A percentile compares a stretch with the other conserved stretches of the same genome.
These are phyloP conservation scores for Penicillium sp. DNA, from an alignment of 2,329 filamentous ascomycete species.

Conservation along the genomic window DNA sequence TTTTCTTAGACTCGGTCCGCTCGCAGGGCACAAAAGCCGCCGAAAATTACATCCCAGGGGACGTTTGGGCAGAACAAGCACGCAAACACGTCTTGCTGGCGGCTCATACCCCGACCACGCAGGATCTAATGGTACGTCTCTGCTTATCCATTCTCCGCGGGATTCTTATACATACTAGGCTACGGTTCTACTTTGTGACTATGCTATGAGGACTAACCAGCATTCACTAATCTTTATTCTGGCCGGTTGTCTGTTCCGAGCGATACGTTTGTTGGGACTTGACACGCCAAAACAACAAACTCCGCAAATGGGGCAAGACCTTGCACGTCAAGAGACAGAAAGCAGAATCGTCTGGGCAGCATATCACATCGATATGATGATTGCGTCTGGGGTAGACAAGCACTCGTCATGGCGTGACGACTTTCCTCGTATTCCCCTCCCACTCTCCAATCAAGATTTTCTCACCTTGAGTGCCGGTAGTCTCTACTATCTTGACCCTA, in stretches of 20 bases:
- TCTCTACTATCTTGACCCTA: background rate
- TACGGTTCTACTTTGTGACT: background rate
- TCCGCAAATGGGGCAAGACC: too few species aligned
- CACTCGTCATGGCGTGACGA: background rate
- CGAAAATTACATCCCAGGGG: background rate
- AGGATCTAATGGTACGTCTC: background rate
- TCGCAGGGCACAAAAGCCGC: background rate
- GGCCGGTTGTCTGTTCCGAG: background rate
- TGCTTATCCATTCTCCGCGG: too few species aligned
- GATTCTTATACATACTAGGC: background rate
- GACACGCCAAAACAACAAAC: background rate
- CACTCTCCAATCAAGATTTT: background rate
- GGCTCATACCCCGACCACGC: background rate
- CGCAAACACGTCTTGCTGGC: background rate
- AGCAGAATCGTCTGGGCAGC: background rate
- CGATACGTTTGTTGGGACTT: background rate
- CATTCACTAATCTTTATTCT: background rate
- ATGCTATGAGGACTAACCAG: background rate
- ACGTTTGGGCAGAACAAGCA: background rate
- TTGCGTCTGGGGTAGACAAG: background rate
- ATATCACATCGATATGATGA: background rate
- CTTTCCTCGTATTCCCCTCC: background rate
- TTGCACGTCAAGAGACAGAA: background rate
- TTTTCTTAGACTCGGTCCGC: background rate
- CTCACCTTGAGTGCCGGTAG: background rate